Base-by-base conservation (phyloP, 176 grass and related monocot genomes). In the Metroxylon sagu region DNA sequence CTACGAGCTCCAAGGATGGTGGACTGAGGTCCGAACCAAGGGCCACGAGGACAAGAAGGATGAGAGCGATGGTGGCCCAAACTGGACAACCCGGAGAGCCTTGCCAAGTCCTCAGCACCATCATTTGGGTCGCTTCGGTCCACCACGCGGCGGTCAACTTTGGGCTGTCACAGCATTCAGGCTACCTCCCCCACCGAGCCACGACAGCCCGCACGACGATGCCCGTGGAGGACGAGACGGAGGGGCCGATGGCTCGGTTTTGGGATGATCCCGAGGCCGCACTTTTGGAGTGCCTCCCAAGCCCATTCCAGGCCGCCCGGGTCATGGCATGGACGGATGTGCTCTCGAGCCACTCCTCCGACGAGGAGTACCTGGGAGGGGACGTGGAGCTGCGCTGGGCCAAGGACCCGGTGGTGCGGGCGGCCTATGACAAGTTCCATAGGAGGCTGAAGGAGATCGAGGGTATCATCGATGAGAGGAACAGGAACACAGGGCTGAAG, bases 131-230 rank as follows among this genome's bases (percentile, higher is more conserved):
- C 3, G 56, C 21, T 4, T 58, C 56, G 2, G 56, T 3, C 19
- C 56, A 26, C 23, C 56, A 58, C 25, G 56, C 56, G 8, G 56
- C 56, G 23, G 25, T 58, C 56, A 58, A 58, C 56, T 58, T 58
- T 1, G 56, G 56, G 25, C 56, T 4, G 56, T 58, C 19, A 2
- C 25, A 6, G 8, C 27, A 26, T 12, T 14, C 6, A 2, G 56
- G 25, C 19, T 28, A 58, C 56, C 0, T 58, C 8, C 56, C 56
- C 3, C 21, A 29, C 14, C 19, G 56, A 23, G 25, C 56, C 21
- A 58, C 56, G 3, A 25, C 16, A 23, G 14, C 14, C 23, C 7
- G 25, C 19, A 23, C 1, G 10, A 5, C 14, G 21, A 58, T 58
- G 23, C 56, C 56, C 3, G 23, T 14, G 4, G 10, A 23, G 25